Conservation (phyloP, 768 basidiomycete species). For the Amanita pseudoporphyria region DNA sequence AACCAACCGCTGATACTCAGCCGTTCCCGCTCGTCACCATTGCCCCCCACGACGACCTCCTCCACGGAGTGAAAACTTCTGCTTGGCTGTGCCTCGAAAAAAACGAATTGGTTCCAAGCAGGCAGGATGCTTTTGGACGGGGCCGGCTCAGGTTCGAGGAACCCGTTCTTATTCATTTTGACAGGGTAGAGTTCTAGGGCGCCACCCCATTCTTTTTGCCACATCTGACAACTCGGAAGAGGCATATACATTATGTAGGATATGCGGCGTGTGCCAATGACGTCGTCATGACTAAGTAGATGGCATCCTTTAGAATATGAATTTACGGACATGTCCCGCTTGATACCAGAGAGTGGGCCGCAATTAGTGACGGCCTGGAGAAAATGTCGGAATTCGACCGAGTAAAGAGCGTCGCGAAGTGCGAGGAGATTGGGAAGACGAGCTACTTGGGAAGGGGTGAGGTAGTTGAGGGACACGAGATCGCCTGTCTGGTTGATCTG, state of each 20-base stretch:
- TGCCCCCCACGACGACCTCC: slow-evolving; percentile 83
- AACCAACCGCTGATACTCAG: slow-evolving; percentile 97
- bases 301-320: slow-evolving; percentile 89
- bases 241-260: slow-evolving; percentile 98
- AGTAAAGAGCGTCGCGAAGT: slow-evolving; percentile 90
- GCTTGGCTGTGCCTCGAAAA: slow-evolving; percentile 92
- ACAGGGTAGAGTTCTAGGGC: slow-evolving; percentile 90
- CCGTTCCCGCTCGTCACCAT: slow-evolving; percentile 58
- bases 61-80: slow-evolving; percentile 94
- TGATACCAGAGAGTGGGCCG: slow-evolving; percentile 81
- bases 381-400: slow-evolving; percentile 69
- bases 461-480: slow-evolving; percentile 85
- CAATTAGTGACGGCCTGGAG: slow-evolving; percentile 85
- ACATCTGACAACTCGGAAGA: slow-evolving; percentile 57
- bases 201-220: slow-evolving; percentile 89
- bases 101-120: slow-evolving; percentile 83
- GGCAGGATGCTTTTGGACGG: slow-evolving; percentile 66
- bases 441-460: slow-evolving; percentile 65
- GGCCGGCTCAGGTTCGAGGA: slow-evolving; percentile 56
- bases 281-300: slow-evolving; percentile 96
- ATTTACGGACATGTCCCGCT: slow-evolving; percentile 94
- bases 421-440: slow-evolving; percentile 72
- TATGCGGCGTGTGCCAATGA: slow-evolving; percentile 87
- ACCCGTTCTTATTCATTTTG: slow-evolving; percentile 44
- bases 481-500: slow-evolving; percentile 98